Base-by-base conservation (phyloP, 768 basidiomycete genomes). In the Calocybe cyanea region DNA sequence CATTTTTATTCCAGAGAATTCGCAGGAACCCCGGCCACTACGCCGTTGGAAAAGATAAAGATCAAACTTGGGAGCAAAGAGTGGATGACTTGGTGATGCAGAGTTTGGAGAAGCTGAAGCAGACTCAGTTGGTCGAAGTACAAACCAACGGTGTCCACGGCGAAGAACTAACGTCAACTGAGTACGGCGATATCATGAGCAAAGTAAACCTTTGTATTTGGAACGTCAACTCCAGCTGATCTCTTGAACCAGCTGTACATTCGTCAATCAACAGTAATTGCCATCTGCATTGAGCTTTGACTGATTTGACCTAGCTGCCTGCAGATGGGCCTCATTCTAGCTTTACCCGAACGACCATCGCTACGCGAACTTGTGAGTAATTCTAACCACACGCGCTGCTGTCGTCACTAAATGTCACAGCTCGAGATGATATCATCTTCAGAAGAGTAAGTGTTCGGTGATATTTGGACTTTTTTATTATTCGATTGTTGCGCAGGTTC, bases 1-100 rank as follows among this genome's bases (percentile, higher is more conserved):
- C 94, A 0, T 99, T 97, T 64, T 67, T 99, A 11, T 95, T 78
- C 58, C 85, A 86, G 42, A 77, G 96, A 17, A 81, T 99, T 46
- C 78, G 82, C 53, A 81, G 83, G 62, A 97, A 99, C 57, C 90
- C 93, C 0, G 58, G 60, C 7, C 76, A 85, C 58, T 99, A 98
- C 58, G 70, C 78, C 7, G 66, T 86, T 17, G 76, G 72, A 13
- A 81, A 83, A 59, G 64, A 68, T 11, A 68, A 72, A 4, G 65
- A 68, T 19, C 76, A 81, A 53, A 73, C 78, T 1, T 90, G 87
- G 84, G 73, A 85, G 54, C 80, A 82, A 40, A 73, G 79, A 43
- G 60, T 92, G 4, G 83, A 89, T 41, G 79, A 83, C 35, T 73
- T 92, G 48, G 82, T 92, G n/a, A 70, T 74, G 59, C 71, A 84